Evolutionary conservation across 352 stramenopile genomes (phyloP).

Genomic region (Aphanomyces invadans): DNA sequence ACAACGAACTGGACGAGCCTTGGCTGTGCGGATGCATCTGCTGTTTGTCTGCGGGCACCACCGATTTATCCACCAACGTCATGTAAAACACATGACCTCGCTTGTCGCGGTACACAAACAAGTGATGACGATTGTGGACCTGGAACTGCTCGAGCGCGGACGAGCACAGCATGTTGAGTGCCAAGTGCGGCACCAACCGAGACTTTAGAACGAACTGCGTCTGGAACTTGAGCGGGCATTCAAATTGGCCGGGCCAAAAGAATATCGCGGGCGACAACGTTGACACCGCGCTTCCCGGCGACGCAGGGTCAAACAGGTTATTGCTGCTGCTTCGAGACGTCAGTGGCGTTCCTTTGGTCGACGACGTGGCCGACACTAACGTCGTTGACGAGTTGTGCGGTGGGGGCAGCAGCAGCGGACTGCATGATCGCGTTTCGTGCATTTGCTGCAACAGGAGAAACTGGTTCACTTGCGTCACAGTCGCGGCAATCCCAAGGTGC

Average conservation of each 20-base stretch:
- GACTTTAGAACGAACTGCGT: conserved; percentile 75
- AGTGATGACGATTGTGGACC: conserved; percentile 80
- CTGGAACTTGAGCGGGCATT: conserved; percentile 72
- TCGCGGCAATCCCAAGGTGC: conserved; percentile 53
- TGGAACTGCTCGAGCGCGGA: conserved; percentile 84
- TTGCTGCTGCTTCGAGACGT: background rate
- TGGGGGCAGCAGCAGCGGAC: conserved; percentile 43
- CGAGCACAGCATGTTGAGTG: conserved; percentile 74
- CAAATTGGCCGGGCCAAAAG: conserved; percentile 83
- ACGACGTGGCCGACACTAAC: background rate
- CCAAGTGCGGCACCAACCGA: conserved; percentile 62
- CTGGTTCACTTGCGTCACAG: conserved; percentile 80
- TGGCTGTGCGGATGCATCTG: conserved; percentile 4
- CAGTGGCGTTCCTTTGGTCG: too few relatives aligned
- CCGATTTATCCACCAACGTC: conserved; percentile 59
- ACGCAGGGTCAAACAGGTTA: conserved; percentile 9
- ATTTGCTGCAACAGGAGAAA: conserved; percentile 74
- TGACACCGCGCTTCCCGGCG: background rate
- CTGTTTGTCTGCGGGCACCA: background rate
- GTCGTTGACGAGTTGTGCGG: background rate
- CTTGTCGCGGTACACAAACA: conserved; percentile 82
- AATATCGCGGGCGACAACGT: conserved; percentile 30
- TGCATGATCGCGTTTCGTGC: conserved; percentile 75
- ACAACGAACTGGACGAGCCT: background rate
- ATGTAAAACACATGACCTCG: conserved; percentile 86